Evolutionary conservation across 257 asterid species (phyloP).

Genomic region (Fraxinus quadrangulata): DNA sequence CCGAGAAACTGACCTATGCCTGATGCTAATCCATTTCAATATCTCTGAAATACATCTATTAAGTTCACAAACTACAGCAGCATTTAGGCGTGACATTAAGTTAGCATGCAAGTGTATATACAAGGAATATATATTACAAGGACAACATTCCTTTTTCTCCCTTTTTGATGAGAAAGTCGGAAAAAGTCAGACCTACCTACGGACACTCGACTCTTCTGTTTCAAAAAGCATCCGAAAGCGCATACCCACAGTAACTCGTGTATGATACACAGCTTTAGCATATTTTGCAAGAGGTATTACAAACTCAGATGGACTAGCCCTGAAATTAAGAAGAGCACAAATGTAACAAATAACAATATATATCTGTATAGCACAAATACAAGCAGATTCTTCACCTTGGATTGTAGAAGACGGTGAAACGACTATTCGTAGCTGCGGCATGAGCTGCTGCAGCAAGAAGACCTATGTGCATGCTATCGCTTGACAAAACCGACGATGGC

Average conservation of each 20-base stretch:
- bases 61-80: not conserved
- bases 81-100: not conserved
- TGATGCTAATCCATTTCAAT: not conserved
- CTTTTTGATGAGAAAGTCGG: not conserved
- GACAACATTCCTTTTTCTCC: not conserved
- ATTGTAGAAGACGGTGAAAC: constrained; percentile 83
- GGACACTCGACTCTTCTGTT: constrained; percentile 91
- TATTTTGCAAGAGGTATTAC: constrained; percentile 88
- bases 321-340: constrained; percentile 36
- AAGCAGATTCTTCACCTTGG: constrained; percentile 58
- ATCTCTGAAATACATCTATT: not conserved
- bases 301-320: constrained; percentile 92
- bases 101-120: not conserved
- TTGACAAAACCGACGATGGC: constrained; percentile 92
- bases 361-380: constrained; percentile 9
- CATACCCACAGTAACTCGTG: constrained; percentile 90
- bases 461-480: constrained; percentile 97
- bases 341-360: constrained; percentile 7
- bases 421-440: constrained; percentile 91
- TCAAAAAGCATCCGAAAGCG: constrained; percentile 95
- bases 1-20: not conserved
- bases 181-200: constrained; percentile 57
- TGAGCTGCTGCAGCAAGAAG: constrained; percentile 99
- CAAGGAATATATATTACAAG: not conserved
- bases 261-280: constrained; percentile 83